phyloP scores from a whole-genome alignment of 1,284 basidiomycete genomes.

The Leccinum pachyderme region DNA sequence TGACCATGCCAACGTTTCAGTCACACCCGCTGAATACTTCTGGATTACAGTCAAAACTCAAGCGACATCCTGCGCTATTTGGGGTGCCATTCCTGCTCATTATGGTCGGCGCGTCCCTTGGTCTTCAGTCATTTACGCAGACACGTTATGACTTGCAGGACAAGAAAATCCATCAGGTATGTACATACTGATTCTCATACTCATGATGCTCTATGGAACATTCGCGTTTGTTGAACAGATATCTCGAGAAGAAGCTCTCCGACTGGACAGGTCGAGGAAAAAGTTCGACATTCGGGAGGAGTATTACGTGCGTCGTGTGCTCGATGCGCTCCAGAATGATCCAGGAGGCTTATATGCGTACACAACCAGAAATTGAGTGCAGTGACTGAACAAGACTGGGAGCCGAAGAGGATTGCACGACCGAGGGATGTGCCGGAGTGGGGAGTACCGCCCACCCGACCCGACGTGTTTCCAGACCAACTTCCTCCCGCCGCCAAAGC shows the following conservation, averaged over 20 bases:
- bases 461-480: conserved; percentile 27
- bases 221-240: conserved; percentile 44
- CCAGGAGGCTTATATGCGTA: background rate
- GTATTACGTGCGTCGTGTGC: conserved; percentile 76
- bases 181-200: conserved; percentile 18
- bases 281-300: conserved; percentile 93
- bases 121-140: conserved; percentile 81
- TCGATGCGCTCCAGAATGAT: background rate
- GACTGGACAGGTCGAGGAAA: conserved; percentile 76
- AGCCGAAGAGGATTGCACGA: conserved; percentile 80
- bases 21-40: conserved; percentile 52
- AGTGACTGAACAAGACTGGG: conserved; percentile 72
- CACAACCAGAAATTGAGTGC: conserved; percentile 60
- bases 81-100: conserved; percentile 86
- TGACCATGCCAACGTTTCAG: conserved; percentile 57
- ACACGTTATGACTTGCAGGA: conserved; percentile 89
- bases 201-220: background rate
- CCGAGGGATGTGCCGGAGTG: conserved; percentile 86
- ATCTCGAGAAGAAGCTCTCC: conserved; percentile 81
- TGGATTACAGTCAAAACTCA: conserved; percentile 45
- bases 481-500: conserved; percentile 9
- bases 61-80: conserved; percentile 68
- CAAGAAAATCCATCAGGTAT: conserved; percentile 70
- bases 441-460: conserved; percentile 70
- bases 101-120: conserved; percentile 88